phyloP scores from a whole-genome alignment of 768 basidiomycete species.

The Termitomyces sp. region DNA sequence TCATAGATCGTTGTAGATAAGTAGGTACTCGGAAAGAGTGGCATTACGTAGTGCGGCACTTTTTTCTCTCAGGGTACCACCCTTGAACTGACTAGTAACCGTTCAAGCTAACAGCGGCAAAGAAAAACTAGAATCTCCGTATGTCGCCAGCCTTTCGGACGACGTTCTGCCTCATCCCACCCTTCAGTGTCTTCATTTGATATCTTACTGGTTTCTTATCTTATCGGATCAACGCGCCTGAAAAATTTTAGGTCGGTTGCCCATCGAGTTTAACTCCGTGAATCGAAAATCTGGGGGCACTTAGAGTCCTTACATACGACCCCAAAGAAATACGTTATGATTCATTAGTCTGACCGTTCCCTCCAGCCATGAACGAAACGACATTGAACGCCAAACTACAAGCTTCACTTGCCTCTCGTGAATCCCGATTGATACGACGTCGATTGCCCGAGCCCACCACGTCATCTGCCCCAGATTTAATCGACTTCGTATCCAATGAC shows the following conservation, averaged over 20 bases:
- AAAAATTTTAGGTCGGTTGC: background rate
- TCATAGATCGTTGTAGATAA: background rate
- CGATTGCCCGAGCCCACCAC: slow-evolving; percentile 56
- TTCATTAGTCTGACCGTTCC: background rate
- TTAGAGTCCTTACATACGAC: background rate
- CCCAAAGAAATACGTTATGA: background rate
- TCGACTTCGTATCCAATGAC: slow-evolving; percentile 89
- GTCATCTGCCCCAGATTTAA: slow-evolving; percentile 29
- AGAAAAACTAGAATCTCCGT: background rate
- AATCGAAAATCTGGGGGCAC: background rate
- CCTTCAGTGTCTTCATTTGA: background rate
- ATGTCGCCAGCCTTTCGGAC: background rate
- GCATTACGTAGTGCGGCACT: background rate
- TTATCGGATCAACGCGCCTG: background rate
- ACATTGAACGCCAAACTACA: slow-evolving; percentile 35
- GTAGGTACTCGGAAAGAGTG: background rate
- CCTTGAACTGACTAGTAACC: background rate
- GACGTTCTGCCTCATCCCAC: background rate
- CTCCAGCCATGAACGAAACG: slow-evolving; percentile 6
- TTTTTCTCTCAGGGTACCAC: background rate
- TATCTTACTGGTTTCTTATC: no score
- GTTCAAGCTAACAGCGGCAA: background rate
- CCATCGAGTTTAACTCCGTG: background rate
- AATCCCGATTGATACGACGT: slow-evolving; percentile 65
- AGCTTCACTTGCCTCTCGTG: slow-evolving; percentile 60